Evolutionary conservation across 352 stramenopile genomes (phyloP).

Genomic region (Phytophthora pistaciae): DNA sequence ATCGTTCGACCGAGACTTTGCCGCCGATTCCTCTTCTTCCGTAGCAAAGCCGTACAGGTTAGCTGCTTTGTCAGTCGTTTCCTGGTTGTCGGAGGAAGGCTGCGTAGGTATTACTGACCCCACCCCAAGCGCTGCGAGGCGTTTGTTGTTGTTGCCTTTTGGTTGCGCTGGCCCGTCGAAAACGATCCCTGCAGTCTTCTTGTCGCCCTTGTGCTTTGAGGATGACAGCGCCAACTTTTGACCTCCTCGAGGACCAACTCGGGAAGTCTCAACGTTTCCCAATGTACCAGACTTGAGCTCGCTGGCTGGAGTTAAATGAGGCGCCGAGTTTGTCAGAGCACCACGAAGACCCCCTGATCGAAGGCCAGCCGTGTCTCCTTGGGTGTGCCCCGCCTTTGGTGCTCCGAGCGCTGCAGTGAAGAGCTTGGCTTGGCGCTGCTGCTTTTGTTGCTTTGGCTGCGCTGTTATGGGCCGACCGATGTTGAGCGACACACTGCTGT

Average conservation of each 20-base stretch:
- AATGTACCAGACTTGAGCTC: slow-evolving; percentile 9
- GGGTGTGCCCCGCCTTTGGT: neutral
- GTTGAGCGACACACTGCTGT: slow-evolving; percentile 3
- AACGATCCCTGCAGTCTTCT: slow-evolving; percentile 9
- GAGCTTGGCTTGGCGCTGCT: slow-evolving; percentile 11
- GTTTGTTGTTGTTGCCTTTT: slow-evolving; percentile 9
- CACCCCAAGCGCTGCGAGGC: slow-evolving; percentile 11
- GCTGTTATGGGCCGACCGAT: slow-evolving; percentile 1
- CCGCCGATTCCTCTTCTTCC: neutral
- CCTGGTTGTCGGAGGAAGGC: slow-evolving; percentile 6
- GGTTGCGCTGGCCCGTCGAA: slow-evolving; percentile 15
- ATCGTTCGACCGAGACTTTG: neutral
- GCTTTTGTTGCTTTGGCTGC: slow-evolving; percentile 7
- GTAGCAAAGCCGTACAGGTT: neutral
- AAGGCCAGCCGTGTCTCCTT: slow-evolving; percentile 12
- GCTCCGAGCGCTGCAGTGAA: slow-evolving; percentile 4
- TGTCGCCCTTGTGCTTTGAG: slow-evolving; percentile 13
- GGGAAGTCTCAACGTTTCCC: slow-evolving; percentile 4
- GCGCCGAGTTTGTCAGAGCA: slow-evolving; percentile 10
- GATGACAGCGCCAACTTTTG: slow-evolving; percentile 12
- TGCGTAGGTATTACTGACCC: slow-evolving; percentile 1
- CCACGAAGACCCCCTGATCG: neutral
- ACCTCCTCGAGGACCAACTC: slow-evolving; percentile 10
- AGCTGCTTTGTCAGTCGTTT: neutral
- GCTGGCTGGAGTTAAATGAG: slow-evolving; percentile 5